Base-by-base conservation (phyloP, 2,329 filamentous ascomycete species). In the Pseudocercospora vitis region DNA sequence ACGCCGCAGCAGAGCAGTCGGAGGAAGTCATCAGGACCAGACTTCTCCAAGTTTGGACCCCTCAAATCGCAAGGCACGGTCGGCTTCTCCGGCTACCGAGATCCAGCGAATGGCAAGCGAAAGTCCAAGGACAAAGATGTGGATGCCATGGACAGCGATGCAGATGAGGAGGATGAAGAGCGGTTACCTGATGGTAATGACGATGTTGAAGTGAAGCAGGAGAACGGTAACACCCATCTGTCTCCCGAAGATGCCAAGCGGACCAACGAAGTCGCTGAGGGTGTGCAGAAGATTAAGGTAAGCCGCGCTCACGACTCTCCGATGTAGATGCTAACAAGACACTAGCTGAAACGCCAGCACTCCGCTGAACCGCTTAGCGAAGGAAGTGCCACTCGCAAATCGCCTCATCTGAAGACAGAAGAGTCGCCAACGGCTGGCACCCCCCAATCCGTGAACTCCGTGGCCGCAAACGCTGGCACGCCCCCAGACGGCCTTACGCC, bases 51-150 rank as follows among this genome's bases (percentile, higher is more conserved):
- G 52, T 80, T 97, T 7, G 88, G 87, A 2, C 91, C 91, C 0
- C 78, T 97, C 18, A 95, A 95, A 70, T 81, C 88, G 2, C 83
- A 84, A n/a, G 91, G 91, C 21, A 92, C 90, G 0, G 89, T 95
- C 44, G 91, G 91, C 29, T 97, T 96, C 70, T 86, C 90, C 2
- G 83, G 88, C 11, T 96, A 96, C 76, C 84, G 92, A 12, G 70
- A 72, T 32, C 40, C 60, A 5, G 51, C 60, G 7, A 71, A 71
- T 40, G 64, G 78, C 51, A 84, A 84, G 65, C 78, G 78, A 54
- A 86, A 85, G 68, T 86, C 70, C 56, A 70, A 71, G 46, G 62
- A 67, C 44, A 77, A 73, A 57, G 75, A 81, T 53, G 85, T 83
- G 37, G 82, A 79, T 42, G 77, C 80, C 18, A 89, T 91, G 70